Base-by-base conservation (phyloP, 1,284 basidiomycete genomes). In the Trametes hirsuta region DNA sequence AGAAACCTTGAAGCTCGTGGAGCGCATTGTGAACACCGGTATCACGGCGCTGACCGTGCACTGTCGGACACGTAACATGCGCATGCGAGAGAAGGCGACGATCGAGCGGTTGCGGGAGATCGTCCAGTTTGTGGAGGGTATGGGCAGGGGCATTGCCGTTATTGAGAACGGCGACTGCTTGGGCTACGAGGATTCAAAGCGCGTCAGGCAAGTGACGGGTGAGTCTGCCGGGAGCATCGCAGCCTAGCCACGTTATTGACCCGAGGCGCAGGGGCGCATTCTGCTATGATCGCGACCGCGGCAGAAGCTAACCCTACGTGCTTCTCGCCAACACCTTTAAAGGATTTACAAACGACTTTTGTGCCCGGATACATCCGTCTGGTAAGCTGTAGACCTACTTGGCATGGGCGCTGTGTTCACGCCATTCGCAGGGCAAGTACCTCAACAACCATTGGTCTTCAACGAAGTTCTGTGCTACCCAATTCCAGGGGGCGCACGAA, bases 101-200 rank as follows among this genome's bases (percentile, higher is more conserved):
- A 87, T 94, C 58, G 84, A 90, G 52, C 82, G 96, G 47, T 74
- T 99, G 69, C 79, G 80, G 47, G 95, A 95, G 68, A 90, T 98
- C 62, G 94, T 95, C 9, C 84, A 93, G 6, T 90, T 90, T 68
- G 91, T 94, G 36, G 81, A 85, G 55, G 77, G 77, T 2, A 80
- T 89, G 75, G 88, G 85, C 0, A 84, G 81, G 66, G 88, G 86
- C 14, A 82, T 98, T 22, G 90, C 95, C 1, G 88, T 99, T 12
- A 84, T 95, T 37, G 93, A 94, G 76, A 99, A 99, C 74, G 97
- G 97, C 0, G 97, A 99, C 74, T 97, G 94, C 65, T 79, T 85
- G 54, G 89, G 88, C 1, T 90, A 83, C 72, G 82, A 88, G 59
- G 95, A 97, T 69, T 91, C 91, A 52, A 85, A 86, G 58, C 80